Evolutionary conservation across 805 yeast species (phyloP).

Genomic region (Monosporozyma solicola): DNA sequence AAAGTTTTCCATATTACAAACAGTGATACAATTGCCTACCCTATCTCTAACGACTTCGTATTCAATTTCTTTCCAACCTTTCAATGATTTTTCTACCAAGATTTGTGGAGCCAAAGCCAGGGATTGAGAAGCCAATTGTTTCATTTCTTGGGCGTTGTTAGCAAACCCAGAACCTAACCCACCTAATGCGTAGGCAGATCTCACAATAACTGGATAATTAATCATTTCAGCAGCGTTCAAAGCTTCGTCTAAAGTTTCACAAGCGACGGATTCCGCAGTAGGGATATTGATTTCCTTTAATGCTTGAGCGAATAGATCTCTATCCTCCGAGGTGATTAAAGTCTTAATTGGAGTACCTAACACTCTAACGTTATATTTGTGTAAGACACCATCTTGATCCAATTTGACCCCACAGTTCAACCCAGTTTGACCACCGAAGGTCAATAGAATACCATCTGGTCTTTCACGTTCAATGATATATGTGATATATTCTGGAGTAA

Average conservation of each 20-base stretch:
- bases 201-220: constrained; percentile 93
- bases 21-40: constrained; percentile 95
- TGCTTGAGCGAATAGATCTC: constrained; percentile 93
- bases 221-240: constrained; percentile 77
- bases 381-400: constrained; percentile 90
- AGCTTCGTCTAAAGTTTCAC: constrained; percentile 87
- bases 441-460: constrained; percentile 91
- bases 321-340: constrained; percentile 92
- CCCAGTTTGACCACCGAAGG: constrained; percentile 98
- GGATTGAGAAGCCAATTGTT: constrained; percentile 82
- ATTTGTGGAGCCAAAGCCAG: constrained; percentile 89
- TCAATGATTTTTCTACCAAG: constrained; percentile 89
- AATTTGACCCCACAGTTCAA: constrained; percentile 91
- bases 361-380: constrained; percentile 84
- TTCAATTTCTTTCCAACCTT: constrained; percentile 99
- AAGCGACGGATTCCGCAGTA: constrained; percentile 94
- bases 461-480: constrained; percentile 92
- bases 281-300: constrained; percentile 92
- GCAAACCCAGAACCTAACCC: constrained; percentile 98
- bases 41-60: constrained; percentile 97
- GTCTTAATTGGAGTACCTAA: constrained; percentile 97
- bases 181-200: constrained; percentile 96
- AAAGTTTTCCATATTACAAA: constrained; percentile 98
- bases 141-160: constrained; percentile 67
- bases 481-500: constrained; percentile 91